Conservation (phyloP, 2,329 filamentous ascomycete species). For the Exophiala calicioides region DNA sequence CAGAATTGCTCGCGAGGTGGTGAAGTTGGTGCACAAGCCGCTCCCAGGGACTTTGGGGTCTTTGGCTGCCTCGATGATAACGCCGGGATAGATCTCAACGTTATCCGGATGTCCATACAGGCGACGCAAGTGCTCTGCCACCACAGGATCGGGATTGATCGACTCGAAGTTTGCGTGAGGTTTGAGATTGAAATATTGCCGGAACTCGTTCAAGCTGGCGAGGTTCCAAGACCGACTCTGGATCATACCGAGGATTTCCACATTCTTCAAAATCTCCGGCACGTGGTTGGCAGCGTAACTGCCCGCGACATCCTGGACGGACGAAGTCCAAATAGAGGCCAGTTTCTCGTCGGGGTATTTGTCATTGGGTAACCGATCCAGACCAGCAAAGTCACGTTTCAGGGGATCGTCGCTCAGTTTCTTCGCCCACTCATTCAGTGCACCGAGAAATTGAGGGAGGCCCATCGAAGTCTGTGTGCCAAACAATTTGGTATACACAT, state of each 20-base stretch:
- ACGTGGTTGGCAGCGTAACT: slow-evolving; percentile 62
- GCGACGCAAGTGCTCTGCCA: slow-evolving; percentile 46
- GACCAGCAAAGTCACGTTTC: slow-evolving; percentile 51
- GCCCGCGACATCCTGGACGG: slow-evolving; percentile 63
- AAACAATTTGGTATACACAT: slow-evolving; percentile 54
- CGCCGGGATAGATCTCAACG: slow-evolving; percentile 60
- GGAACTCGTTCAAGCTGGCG: slow-evolving; percentile 61
- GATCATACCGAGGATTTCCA: slow-evolving; percentile 65
- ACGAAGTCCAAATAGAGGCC: slow-evolving; percentile 55
- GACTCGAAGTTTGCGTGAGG: slow-evolving; percentile 53
- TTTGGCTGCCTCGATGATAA: slow-evolving; percentile 59
- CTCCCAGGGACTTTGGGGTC: slow-evolving; percentile 51
- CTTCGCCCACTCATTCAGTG: slow-evolving; percentile 45
- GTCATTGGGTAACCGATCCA: slow-evolving; percentile 53
- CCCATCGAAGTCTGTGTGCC: slow-evolving; percentile 39
- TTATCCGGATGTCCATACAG: slow-evolving; percentile 56
- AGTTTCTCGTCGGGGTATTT: slow-evolving; percentile 61
- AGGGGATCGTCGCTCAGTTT: slow-evolving; percentile 47
- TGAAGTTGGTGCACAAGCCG: slow-evolving; percentile 52
- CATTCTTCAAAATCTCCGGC: slow-evolving; percentile 58
- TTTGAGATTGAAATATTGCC: slow-evolving; percentile 54
- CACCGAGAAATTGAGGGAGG: slow-evolving; percentile 42
- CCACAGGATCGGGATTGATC: slow-evolving; percentile 53
- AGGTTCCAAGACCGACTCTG: slow-evolving; percentile 64
- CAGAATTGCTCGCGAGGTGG: slow-evolving; percentile 44